phyloP scores from a whole-genome alignment of 2,329 filamentous ascomycete genomes.

The Fonsecaea monophora region DNA sequence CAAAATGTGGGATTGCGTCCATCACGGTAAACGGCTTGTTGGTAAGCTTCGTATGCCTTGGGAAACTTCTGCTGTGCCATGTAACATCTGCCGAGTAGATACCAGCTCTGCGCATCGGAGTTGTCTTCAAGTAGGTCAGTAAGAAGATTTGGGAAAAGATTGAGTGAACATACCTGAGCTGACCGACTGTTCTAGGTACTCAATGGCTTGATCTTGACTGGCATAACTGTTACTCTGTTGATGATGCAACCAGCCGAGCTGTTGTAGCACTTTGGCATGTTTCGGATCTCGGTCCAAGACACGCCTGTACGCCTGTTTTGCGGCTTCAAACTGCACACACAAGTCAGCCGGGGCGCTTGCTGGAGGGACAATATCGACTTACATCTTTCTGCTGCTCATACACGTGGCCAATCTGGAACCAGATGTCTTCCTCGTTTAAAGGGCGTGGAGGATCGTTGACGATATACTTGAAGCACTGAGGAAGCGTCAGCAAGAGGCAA shows the following conservation, averaged over 20 bases:
- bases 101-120: constrained; percentile 97
- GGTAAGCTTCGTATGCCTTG: constrained; percentile 97
- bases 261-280: constrained; percentile 96
- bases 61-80: constrained; percentile 99
- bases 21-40: constrained; percentile 97
- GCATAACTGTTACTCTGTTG: constrained; percentile 90
- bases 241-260: constrained; percentile 96
- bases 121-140: constrained; percentile 68
- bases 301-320: constrained; percentile 88
- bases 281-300: constrained; percentile 94
- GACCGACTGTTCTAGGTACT: constrained; percentile 96
- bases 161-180: constrained; percentile 72
- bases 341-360: constrained; percentile 43
- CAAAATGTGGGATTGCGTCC: constrained; percentile 98
- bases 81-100: constrained; percentile 94
- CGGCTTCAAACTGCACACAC: constrained; percentile 78
- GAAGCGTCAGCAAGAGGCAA: constrained; percentile 27
- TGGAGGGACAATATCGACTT: constrained; percentile 52
- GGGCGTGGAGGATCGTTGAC: constrained; percentile 90
- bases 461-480: constrained; percentile 96
- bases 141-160: neutral
- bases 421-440: constrained; percentile 95
- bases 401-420: constrained; percentile 99
- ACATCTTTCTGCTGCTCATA: constrained; percentile 99
- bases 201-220: constrained; percentile 94